phyloP scores from a whole-genome alignment of 106 monocot species.

The Phalaenopsis aphrodite region DNA sequence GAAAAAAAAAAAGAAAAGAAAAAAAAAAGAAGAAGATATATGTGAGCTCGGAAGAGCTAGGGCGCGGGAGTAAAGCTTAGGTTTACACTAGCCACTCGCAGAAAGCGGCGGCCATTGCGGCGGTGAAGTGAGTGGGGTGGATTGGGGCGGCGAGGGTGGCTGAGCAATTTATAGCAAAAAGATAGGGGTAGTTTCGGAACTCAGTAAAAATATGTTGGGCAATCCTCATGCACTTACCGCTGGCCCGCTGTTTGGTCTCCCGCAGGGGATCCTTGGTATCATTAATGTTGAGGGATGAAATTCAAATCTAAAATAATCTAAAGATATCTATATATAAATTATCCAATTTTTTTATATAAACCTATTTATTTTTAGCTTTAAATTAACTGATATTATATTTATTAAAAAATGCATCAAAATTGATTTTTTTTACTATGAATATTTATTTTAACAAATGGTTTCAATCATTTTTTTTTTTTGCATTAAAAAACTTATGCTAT shows the following conservation, averaged over 20 bases:
- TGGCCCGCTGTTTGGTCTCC: not conserved
- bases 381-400: too few species aligned
- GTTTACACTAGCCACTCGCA: not conserved
- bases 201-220: not conserved
- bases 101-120: not conserved
- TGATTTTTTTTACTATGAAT: too few species aligned
- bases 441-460: too few species aligned
- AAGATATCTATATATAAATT: too few species aligned
- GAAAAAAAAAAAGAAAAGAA: not conserved
- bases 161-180: not conserved
- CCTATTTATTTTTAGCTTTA: too few species aligned
- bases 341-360: too few species aligned
- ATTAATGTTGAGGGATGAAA: too few species aligned
- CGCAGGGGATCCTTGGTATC: too few species aligned
- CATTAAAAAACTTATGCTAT: too few species aligned
- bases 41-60: not conserved
- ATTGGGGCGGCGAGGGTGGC: not conserved
- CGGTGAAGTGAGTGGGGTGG: not conserved
- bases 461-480: too few species aligned
- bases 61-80: not conserved
- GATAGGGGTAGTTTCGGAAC: not conserved
- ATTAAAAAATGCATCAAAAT: too few species aligned
- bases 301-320: too few species aligned
- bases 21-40: not conserved
- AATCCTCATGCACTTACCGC: not conserved